A percentile compares a stretch with the other conserved stretches of the same genome.
Conservation (phyloP, 768 basidiomycete genomes). For the Kwoniella mangroviensis region DNA sequence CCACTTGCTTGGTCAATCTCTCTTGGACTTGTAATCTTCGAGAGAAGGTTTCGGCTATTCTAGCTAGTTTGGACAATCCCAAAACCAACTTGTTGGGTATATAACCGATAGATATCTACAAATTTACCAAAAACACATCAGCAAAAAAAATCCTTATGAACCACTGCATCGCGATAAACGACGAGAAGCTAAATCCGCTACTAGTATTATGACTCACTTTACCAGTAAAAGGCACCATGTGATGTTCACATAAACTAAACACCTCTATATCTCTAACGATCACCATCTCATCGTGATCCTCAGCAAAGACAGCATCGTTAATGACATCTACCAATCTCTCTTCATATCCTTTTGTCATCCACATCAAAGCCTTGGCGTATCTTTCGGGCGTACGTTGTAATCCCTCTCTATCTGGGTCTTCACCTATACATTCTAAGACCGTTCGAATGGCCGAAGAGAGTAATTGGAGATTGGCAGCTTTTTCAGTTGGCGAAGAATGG, state of each 20-base stretch:
- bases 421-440: constrained; percentile 95
- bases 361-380: constrained; percentile 94
- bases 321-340: constrained; percentile 95
- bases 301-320: constrained; percentile 96
- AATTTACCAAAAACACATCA: neutral
- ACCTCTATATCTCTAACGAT: constrained; percentile 96
- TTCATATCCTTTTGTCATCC: constrained; percentile 99
- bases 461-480: constrained; percentile 71
- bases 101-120: constrained; percentile 93
- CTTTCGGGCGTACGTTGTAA: constrained; percentile 88
- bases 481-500: constrained; percentile 76
- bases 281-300: constrained; percentile 99
- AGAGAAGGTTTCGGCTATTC: constrained; percentile 96
- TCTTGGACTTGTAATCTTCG: constrained; percentile 96
- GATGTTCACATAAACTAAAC: constrained; percentile 96
- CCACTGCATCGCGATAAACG: constrained; percentile 13
- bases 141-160: neutral
- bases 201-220: constrained; percentile 68
- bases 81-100: constrained; percentile 94
- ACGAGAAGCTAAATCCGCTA: neutral
- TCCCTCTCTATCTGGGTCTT: constrained; percentile 95
- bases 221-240: constrained; percentile 95
- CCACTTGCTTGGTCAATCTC: constrained; percentile 94
- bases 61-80: constrained; percentile 92
- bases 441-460: constrained; percentile 85